These are phyloP conservation scores for Mediolabrus comicus DNA, from an alignment of 108 stramenopile genomes.

Conservation along the genomic window DNA sequence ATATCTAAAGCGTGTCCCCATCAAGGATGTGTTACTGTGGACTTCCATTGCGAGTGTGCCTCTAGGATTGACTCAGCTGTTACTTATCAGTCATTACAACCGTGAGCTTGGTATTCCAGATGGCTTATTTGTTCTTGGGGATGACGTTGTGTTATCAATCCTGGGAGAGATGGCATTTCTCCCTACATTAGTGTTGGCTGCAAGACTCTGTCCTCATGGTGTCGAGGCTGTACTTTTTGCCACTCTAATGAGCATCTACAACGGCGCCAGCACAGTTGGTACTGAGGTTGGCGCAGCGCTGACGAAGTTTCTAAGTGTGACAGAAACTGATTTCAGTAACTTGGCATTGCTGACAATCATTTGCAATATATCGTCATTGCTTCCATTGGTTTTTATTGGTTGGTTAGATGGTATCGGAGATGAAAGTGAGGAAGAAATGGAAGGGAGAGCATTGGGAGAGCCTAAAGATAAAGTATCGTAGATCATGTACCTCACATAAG, in stretches of 20 bases:
- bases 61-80: conserved; percentile 73
- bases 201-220: conserved; percentile 89
- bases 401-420: conserved; percentile 77
- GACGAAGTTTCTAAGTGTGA: conserved; percentile 84
- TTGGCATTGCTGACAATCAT: conserved; percentile 80
- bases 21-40: conserved; percentile 87
- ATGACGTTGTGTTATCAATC: conserved; percentile 86
- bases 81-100: conserved; percentile 88
- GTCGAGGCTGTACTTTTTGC: conserved; percentile 95
- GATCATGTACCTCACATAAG: too few species aligned
- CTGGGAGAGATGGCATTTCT: conserved; percentile 93
- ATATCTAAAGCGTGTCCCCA: conserved; percentile 52
- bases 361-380: conserved; percentile 86
- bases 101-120: conserved; percentile 88
- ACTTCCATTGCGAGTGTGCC: conserved; percentile 71
- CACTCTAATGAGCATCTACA: conserved; percentile 92
- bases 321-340: conserved; percentile 87
- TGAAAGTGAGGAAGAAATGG: conserved; percentile 74
- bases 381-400: conserved; percentile 86
- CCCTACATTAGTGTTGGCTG: conserved; percentile 92
- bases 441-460: conserved; percentile 22
- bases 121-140: conserved; percentile 89
- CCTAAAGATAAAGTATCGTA: too few species aligned
- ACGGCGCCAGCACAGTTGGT: conserved; percentile 86
- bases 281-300: conserved; percentile 88